A percentile compares a stretch with the other conserved stretches of the same genome.
Conservation (phyloP, 2,329 filamentous ascomycete species). For the Berkeleyomyces rouxiae region DNA sequence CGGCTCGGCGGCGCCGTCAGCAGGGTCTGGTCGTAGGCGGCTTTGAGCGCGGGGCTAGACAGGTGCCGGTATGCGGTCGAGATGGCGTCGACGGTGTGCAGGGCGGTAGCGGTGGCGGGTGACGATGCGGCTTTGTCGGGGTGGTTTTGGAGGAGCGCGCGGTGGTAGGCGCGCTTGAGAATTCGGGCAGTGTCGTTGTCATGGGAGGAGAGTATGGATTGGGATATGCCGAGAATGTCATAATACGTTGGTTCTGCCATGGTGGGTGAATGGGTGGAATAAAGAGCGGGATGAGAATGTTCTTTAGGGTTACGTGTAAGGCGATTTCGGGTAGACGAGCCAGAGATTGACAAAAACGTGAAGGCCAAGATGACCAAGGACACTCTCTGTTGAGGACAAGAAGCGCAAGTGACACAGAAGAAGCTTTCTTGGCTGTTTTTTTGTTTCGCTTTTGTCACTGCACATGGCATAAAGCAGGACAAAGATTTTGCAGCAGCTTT, state of each 20-base stretch:
- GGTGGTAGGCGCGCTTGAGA: conserved; percentile 47
- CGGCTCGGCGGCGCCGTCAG: conserved; percentile 17
- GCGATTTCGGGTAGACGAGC: too few relatives aligned
- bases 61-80: conserved; percentile 40
- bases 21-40: conserved; percentile 37
- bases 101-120: not conserved
- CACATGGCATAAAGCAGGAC: too few relatives aligned
- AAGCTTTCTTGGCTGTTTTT: not conserved
- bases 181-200: conserved; percentile 26
- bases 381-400: not conserved
- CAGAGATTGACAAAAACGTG: not conserved
- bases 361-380: too few relatives aligned
- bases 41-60: conserved; percentile 31
- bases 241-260: conserved; percentile 34
- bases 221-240: conserved; percentile 40
- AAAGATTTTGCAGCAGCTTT: too few relatives aligned
- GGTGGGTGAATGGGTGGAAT: not conserved
- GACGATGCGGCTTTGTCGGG: conserved; percentile 34
- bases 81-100: conserved; percentile 43
- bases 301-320: not conserved
- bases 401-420: not conserved
- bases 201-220: conserved; percentile 28
- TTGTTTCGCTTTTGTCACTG: too few relatives aligned
- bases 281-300: not conserved
- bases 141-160: conserved; percentile 47